These are phyloP conservation scores for Trypanosoma melophagium DNA, from an alignment of 208 protist species.

Conservation along the genomic window DNA sequence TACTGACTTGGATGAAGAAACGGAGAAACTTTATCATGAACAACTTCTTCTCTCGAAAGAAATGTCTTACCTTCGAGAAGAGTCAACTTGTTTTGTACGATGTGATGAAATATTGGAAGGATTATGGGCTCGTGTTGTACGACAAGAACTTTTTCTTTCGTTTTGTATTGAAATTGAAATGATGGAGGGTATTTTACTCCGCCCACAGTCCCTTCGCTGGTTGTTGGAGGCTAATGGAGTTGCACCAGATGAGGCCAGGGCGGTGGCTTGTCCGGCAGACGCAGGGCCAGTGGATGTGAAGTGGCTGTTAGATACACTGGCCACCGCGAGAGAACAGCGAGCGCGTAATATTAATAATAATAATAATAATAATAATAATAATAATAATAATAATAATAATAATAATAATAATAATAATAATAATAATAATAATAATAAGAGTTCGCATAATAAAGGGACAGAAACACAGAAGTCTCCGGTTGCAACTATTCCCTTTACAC, in stretches of 20 bases:
- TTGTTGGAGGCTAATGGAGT: conserved; percentile 13
- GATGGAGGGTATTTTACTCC: conserved; percentile 71
- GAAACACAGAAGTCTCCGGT: not conserved
- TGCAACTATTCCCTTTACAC: conserved; percentile 17
- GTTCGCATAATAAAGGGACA: not conserved
- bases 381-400: no score
- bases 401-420: no score
- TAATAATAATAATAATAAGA: no score
- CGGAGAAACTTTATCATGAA: conserved; percentile 62
- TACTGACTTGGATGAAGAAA: conserved; percentile 44
- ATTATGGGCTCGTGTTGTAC: conserved; percentile 81
- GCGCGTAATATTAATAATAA: not conserved
- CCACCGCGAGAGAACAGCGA: not conserved
- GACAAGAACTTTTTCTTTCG: conserved; percentile 68
- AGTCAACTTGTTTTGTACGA: conserved; percentile 71
- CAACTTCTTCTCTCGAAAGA: conserved; percentile 74
- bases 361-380: no score
- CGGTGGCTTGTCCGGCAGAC: not conserved
- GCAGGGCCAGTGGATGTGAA: not conserved
- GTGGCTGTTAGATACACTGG: conserved; percentile 3
- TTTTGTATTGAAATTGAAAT: conserved; percentile 54
- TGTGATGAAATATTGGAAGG: conserved; percentile 75
- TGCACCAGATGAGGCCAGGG: not conserved
- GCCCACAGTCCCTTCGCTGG: conserved; percentile 27
- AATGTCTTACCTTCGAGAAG: conserved; percentile 68